Evolutionary conservation across 2,329 filamentous ascomycete genomes (phyloP), one percentile per base, ranked within the genome.

Genomic region (Fonsecaea pedrosoi): DNA sequence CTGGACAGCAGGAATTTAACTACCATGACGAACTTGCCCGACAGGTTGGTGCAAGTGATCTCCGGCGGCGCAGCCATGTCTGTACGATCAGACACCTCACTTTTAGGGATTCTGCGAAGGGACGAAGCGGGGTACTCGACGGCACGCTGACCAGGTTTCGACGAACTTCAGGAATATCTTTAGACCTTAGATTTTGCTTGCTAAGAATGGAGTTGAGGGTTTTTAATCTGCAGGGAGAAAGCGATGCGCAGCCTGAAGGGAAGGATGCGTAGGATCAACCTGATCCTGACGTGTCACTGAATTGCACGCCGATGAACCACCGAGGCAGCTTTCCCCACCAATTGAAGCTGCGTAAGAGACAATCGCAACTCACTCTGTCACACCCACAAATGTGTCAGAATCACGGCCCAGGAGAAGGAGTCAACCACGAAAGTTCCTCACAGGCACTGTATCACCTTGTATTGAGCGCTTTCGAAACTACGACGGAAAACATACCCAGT

Each of bases 11-110:
- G 50, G 21, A 3, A 53, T 32, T 32, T 18, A 8, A 85, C 73
- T 82, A 92, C 90, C 85, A 94, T 85, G 66, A 83, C 77, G 85
- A 89, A 94, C 75, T 84, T 86, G 69, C 91, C 91, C 73, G 79
- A 87, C 73, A 94, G 84, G 81, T 92, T 84, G 70, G 85, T 84
- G 73, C 89, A 84, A 58, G 85, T 91, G 82, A 89, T 87, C 69
- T 84, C 83, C 60, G 85, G 78, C 64, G 91, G 91, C 68, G 90
- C 89, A 71, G 91, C 90, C 91, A 94, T 94, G 74, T 66, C 85
- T 30, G 45, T 10, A 50, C 21, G 12, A 25, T 7, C 18, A 12
- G 45, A 50, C 45, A 13, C 25, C 45, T 25, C 18, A 30, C 25
- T 10, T 15, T 12, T 12, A 21, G 21, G 18, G 13, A 25, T n/a